Conservation (phyloP, 352 stramenopile genomes). For the Pythium rhizo-oryzae region DNA sequence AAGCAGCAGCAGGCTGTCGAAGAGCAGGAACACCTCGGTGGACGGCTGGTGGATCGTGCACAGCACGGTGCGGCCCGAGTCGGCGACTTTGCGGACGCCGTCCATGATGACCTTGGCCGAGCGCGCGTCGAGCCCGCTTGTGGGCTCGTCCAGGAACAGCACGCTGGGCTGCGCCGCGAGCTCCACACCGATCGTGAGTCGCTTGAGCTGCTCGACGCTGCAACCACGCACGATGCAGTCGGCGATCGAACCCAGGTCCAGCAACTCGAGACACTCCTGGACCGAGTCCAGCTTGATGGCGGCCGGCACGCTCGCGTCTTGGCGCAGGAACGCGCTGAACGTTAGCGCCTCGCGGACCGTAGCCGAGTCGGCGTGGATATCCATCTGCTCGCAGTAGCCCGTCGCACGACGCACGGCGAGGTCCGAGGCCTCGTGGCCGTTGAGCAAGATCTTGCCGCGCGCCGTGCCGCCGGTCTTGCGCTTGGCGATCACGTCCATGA, state of each 20-base stretch:
- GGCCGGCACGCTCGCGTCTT: slow-evolving; percentile 24
- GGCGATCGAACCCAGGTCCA: slow-evolving; percentile 25
- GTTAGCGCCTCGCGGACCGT: slow-evolving; percentile 21
- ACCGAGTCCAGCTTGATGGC: slow-evolving; percentile 27
- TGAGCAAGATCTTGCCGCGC: slow-evolving; percentile 48
- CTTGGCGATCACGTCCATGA: slow-evolving; percentile 91
- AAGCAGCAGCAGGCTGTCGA: slow-evolving; percentile 79
- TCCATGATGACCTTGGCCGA: slow-evolving; percentile 33
- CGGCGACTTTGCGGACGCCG: slow-evolving; percentile 69
- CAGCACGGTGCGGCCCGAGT: slow-evolving; percentile 57
- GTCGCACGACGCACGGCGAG: not conserved
- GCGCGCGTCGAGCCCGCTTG: slow-evolving; percentile 54
- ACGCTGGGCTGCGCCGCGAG: slow-evolving; percentile 71
- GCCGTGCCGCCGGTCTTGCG: slow-evolving; percentile 85
- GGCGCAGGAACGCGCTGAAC: slow-evolving; percentile 18
- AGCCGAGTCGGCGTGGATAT: slow-evolving; percentile 75
- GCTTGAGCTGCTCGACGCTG: slow-evolving; percentile 37
- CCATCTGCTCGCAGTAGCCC: slow-evolving; percentile 90
- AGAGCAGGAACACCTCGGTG: slow-evolving; percentile 77
- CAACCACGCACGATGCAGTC: slow-evolving; percentile 32
- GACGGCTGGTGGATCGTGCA: slow-evolving; percentile 91
- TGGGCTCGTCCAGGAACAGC: slow-evolving; percentile 72
- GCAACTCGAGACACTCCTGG: slow-evolving; percentile 25
- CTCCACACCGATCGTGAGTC: slow-evolving; percentile 40
- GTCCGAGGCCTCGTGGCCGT: slow-evolving; percentile 27